A percentile compares a stretch with the other conserved stretches of the same genome.
phyloP scores from a whole-genome alignment of 306 rosid genomes.

The Echinosophora koreensis region DNA sequence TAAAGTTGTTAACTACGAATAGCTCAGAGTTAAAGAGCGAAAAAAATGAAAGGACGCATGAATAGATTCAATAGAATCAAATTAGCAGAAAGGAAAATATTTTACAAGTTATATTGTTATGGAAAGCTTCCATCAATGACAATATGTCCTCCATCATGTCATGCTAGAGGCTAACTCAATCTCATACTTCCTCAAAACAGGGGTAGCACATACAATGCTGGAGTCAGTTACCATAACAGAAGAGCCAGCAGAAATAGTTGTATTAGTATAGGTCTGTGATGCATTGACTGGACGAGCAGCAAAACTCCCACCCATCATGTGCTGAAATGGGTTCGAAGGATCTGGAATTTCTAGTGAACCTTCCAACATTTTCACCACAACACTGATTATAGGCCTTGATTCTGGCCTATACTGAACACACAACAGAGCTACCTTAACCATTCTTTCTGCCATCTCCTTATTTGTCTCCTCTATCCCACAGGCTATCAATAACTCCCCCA shows the following conservation, averaged over 20 bases:
- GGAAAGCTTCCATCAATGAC: background rate
- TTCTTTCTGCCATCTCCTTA: slow-evolving; percentile 48
- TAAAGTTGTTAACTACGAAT: too few relatives aligned
- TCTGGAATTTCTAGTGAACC: slow-evolving; percentile 55
- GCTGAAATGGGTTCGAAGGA: slow-evolving; percentile 55
- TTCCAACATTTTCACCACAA: slow-evolving; percentile 67
- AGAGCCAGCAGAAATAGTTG: slow-evolving; percentile 7
- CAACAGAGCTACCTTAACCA: slow-evolving; percentile 53
- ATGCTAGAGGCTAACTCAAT: slow-evolving; percentile 44
- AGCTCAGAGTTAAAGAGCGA: background rate
- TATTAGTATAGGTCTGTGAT: slow-evolving; percentile 14
- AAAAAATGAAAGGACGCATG: background rate
- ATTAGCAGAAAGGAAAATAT: background rate
- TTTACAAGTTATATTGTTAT: background rate
- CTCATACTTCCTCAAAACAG: slow-evolving; percentile 42
- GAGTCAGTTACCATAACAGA: slow-evolving; percentile 28
- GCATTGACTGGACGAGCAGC: background rate
- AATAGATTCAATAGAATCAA: too few relatives aligned
- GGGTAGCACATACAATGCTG: slow-evolving; percentile 39
- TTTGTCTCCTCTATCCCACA: slow-evolving; percentile 55
- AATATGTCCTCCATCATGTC: slow-evolving; percentile 8
- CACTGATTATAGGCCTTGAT: slow-evolving; percentile 60
- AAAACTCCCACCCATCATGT: slow-evolving; percentile 18
- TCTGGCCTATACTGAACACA: slow-evolving; percentile 64
- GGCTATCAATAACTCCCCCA: slow-evolving; percentile 26